phyloP scores from a whole-genome alignment of 192 early-diverging fungal species.

The Irineochytrium annulatum region DNA sequence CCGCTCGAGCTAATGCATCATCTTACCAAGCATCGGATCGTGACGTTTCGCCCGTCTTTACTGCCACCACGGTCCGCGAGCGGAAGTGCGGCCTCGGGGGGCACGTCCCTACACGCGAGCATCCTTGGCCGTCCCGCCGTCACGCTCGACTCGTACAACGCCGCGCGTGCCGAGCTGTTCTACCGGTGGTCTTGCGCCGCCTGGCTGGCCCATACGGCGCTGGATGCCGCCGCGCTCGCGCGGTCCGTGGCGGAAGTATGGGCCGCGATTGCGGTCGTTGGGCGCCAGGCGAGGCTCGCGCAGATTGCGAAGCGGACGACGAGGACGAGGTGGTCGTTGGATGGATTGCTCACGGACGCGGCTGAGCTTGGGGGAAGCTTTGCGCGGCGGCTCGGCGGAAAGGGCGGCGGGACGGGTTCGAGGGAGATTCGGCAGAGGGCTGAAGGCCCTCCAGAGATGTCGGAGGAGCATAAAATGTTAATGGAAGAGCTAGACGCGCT shows the following conservation, averaged over 20 bases:
- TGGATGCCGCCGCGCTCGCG: not conserved
- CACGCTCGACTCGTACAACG: not conserved
- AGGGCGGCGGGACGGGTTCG: not conserved
- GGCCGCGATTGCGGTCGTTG: not conserved
- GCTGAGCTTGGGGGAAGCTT: not conserved
- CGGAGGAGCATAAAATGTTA: conserved; percentile 2
- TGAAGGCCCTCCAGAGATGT: not conserved
- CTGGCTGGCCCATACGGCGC: not conserved
- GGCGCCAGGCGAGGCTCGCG: not conserved
- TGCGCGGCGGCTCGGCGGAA: not conserved
- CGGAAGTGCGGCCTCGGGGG: not conserved
- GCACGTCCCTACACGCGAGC: too few relatives aligned
- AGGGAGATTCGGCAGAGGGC: not conserved
- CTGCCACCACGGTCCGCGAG: too few relatives aligned
- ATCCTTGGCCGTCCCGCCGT: too few relatives aligned
- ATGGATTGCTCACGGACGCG: not conserved
- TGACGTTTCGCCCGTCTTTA: too few relatives aligned
- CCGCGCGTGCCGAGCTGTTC: not conserved
- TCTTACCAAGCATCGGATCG: not conserved
- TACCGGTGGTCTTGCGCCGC: not conserved
- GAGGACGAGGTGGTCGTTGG: not conserved
- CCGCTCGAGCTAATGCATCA: not conserved
- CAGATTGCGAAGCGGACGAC: not conserved
- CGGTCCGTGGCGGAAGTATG: not conserved
- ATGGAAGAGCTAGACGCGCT: conserved; percentile 1